These are phyloP conservation scores for Paradendryphiella salina DNA, from an alignment of 2,329 filamentous ascomycete genomes.

Conservation along the genomic window DNA sequence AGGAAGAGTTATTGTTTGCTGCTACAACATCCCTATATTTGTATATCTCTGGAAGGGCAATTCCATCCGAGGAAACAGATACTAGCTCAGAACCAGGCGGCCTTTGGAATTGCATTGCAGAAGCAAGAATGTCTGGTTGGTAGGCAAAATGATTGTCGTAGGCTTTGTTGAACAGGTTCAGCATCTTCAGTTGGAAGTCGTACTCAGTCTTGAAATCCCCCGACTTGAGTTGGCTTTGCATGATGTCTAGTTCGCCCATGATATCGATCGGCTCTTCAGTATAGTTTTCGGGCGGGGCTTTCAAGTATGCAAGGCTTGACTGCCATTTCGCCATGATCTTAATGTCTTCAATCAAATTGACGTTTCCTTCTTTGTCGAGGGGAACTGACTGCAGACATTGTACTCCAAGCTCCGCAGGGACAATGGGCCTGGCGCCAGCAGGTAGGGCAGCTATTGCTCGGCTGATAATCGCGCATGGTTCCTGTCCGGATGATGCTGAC, in stretches of 20 bases:
- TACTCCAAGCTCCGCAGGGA: slow-evolving; percentile 42
- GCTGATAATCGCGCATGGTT: slow-evolving; percentile 42
- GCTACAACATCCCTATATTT: slow-evolving; percentile 37
- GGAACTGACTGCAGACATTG: slow-evolving; percentile 46
- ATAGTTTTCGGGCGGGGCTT: slow-evolving; percentile 44
- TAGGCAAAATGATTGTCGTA: slow-evolving; percentile 50
- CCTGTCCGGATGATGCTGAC: slow-evolving; percentile 24
- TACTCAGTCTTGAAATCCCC: slow-evolving; percentile 47
- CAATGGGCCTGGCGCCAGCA: slow-evolving; percentile 30
- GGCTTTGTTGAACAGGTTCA: slow-evolving; percentile 40
- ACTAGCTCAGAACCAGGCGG: slow-evolving; percentile 39
- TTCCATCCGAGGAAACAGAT: slow-evolving; percentile 44
- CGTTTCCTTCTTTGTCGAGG: slow-evolving; percentile 40
- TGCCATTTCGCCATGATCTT: slow-evolving; percentile 47
- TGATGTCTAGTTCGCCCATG: slow-evolving; percentile 42
- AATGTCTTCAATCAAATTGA: slow-evolving; percentile 41
- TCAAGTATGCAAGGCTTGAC: slow-evolving; percentile 47
- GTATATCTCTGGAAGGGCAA: slow-evolving; percentile 44
- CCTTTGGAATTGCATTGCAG: slow-evolving; percentile 45
- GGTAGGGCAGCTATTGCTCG: slow-evolving; percentile 33
- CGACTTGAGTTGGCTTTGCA: slow-evolving; percentile 36
- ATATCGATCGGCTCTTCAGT: slow-evolving; percentile 47
- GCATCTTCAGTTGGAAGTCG: slow-evolving; percentile 47
- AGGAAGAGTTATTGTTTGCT: slow-evolving; percentile 31
- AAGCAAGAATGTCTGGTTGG: slow-evolving; percentile 44